These are phyloP conservation scores for Blakeslea trispora DNA, from an alignment of 371 early-diverging fungal genomes.

Conservation along the genomic window DNA sequence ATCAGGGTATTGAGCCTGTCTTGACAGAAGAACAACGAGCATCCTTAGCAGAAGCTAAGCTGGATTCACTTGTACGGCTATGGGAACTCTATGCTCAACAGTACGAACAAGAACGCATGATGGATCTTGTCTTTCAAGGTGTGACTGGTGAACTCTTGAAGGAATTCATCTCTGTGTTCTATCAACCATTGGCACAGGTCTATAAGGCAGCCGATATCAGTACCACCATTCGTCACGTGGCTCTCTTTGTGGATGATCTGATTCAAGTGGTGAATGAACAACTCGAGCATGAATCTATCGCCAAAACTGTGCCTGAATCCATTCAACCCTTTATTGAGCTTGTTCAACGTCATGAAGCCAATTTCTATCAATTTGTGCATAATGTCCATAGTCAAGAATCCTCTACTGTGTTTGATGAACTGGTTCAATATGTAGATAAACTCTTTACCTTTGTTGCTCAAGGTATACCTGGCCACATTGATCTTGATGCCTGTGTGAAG, in stretches of 20 bases:
- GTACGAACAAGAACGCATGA: constrained; percentile 60
- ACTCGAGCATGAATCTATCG: constrained; percentile 28
- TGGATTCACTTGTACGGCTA: constrained; percentile 39
- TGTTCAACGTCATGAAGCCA: constrained; percentile 56
- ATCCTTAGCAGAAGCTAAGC: not conserved
- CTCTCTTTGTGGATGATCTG: constrained; percentile 61
- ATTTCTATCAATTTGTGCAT: constrained; percentile 64
- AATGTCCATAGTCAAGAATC: constrained; percentile 59
- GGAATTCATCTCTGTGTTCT: constrained; percentile 65
- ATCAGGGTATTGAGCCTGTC: constrained; percentile 16
- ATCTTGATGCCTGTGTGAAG: constrained; percentile 20
- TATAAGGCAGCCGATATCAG: constrained; percentile 71
- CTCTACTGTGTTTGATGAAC: constrained; percentile 45
- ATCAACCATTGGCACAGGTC: constrained; percentile 65
- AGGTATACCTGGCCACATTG: constrained; percentile 36
- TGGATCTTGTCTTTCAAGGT: constrained; percentile 61
- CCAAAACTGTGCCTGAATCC: constrained; percentile 23
- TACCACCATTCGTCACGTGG: constrained; percentile 58
- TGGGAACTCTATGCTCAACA: constrained; percentile 52
- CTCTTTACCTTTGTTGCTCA: constrained; percentile 33
- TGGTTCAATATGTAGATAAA: constrained; percentile 43
- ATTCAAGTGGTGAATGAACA: constrained; percentile 47
- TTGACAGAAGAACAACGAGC: constrained; percentile 9
- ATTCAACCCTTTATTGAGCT: constrained; percentile 47
- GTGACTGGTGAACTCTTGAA: constrained; percentile 63